Evolutionary conservation across 2,329 filamentous ascomycete species (phyloP).

Genomic region (Penicillium sp.): DNA sequence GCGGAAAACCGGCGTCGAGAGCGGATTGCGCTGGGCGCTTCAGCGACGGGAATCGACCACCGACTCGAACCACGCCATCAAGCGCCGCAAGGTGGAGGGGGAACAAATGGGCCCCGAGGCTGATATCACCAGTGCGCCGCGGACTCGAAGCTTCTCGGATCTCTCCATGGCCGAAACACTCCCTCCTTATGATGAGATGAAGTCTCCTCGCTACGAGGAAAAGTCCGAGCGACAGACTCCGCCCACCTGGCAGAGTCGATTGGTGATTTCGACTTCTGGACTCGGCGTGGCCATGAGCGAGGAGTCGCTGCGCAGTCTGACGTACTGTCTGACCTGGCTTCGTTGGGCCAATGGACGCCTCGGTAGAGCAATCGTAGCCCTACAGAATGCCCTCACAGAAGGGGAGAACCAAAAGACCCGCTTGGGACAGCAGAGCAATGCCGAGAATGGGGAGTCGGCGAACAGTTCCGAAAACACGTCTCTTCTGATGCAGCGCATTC

Average conservation of each 20-base stretch:
- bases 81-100: constrained; percentile 43
- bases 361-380: constrained; percentile 64
- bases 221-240: constrained; percentile 31
- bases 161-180: constrained; percentile 67
- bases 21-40: constrained; percentile 78
- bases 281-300: constrained; percentile 88
- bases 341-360: constrained; percentile 78
- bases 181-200: constrained; percentile 76
- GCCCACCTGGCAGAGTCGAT: constrained; percentile 67
- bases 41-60: constrained; percentile 37
- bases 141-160: constrained; percentile 55
- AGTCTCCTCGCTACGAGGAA: constrained; percentile 66
- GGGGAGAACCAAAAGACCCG: constrained; percentile 58
- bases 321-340: constrained; percentile 76
- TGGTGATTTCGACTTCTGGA: constrained; percentile 86
- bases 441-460: constrained; percentile 19
- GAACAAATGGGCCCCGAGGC: constrained; percentile 48
- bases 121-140: constrained; percentile 16
- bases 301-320: constrained; percentile 75
- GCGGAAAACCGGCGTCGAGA: constrained; percentile 80
- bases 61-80: constrained; percentile 33
- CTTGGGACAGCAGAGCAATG: constrained; percentile 24
- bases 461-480: constrained; percentile 21
- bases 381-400: constrained; percentile 72
- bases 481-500: constrained; percentile 52